Evolutionary conservation across 2,329 filamentous ascomycete genomes (phyloP), one percentile per base, ranked within the genome.

Genomic region (Fusarium camptoceras): DNA sequence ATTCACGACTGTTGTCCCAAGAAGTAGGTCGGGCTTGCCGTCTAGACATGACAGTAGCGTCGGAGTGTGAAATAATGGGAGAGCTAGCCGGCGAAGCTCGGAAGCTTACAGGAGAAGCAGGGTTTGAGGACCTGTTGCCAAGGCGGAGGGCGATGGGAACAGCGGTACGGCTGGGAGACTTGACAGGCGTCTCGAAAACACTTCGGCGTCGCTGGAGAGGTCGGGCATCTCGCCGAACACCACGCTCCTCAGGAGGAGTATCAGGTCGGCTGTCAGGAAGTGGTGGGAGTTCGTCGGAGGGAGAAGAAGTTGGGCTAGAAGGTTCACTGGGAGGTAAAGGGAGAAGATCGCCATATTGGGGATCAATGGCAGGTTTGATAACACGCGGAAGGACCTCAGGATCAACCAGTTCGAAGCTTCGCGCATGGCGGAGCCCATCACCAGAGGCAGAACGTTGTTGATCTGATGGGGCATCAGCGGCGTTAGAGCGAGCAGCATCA

Each of bases 1-100:
- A 91, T 76, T 96, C 93, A 57, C 87, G 87, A 20, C 85, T 86
- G 68, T 81, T 87, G 46, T 89, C 88, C 88, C 88, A 90, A 1
- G 87, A 90, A 15, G 82, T 88, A 15, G 87, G 87, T 8, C 88
- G 83, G 24, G 83, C 75, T 43, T 80, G 76, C 51, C 80, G 78
- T 71, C 81, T 84, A 16, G 78, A 63, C 50, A 62, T 66, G n/a
- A 55, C 75, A 20, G 76, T 64, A 16, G 75, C 68, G 15, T 85
- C 82, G 8, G 76, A 64, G 49, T 77, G 76, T 1, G 76, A 68
- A n/a, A 76, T 69, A 11, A 77, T 69, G 14, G 81, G 76, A 10
- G 80, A 79, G 43, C 70, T 64, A 5, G 77, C 64, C 12, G 84
- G 82, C 7, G 85, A 83, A 12, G 80, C 78, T 64, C 76, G 81